phyloP scores from a whole-genome alignment of 176 grass and related monocot species.

The Ampelocalamus luodianensis region DNA sequence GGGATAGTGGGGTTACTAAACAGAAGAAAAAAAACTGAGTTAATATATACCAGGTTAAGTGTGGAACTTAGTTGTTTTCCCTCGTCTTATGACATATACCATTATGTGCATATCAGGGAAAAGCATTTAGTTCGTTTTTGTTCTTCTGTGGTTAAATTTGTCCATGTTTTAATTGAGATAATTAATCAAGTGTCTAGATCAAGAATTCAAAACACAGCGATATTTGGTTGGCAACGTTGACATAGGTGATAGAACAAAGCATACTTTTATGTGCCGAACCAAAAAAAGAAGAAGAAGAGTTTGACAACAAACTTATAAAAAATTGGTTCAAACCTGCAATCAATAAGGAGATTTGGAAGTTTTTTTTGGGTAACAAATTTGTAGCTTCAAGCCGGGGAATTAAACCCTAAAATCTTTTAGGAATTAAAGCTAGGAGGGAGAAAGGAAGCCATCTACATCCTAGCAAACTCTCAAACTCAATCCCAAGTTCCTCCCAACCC shows the following conservation, averaged over 20 bases:
- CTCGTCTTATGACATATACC: not conserved
- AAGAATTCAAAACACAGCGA: too few relatives aligned
- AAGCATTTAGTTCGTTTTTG: not conserved
- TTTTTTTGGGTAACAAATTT: too few relatives aligned
- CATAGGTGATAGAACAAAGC: not conserved
- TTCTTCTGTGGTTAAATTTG: not conserved
- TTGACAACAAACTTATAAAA: not conserved
- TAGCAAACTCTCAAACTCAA: too few relatives aligned
- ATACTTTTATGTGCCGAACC: not conserved
- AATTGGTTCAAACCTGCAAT: not conserved
- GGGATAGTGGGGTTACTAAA: slow-evolving; percentile 12
- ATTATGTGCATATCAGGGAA: not conserved
- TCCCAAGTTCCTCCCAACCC: too few relatives aligned
- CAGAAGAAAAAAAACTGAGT: not conserved
- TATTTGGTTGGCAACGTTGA: not conserved
- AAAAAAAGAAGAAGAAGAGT: not conserved
- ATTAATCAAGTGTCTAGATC: not conserved
- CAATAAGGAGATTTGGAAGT: too few relatives aligned
- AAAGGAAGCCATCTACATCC: too few relatives aligned
- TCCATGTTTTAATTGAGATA: too few relatives aligned
- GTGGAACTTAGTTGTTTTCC: not conserved
- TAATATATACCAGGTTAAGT: not conserved
- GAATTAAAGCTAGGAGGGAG: too few relatives aligned
- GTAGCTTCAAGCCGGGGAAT: too few relatives aligned
- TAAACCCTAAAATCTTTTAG: too few relatives aligned